Evolutionary conservation across 768 basidiomycete species (phyloP), one percentile per base, ranked within the genome.

Genomic region (Auriscalpium vulgare): DNA sequence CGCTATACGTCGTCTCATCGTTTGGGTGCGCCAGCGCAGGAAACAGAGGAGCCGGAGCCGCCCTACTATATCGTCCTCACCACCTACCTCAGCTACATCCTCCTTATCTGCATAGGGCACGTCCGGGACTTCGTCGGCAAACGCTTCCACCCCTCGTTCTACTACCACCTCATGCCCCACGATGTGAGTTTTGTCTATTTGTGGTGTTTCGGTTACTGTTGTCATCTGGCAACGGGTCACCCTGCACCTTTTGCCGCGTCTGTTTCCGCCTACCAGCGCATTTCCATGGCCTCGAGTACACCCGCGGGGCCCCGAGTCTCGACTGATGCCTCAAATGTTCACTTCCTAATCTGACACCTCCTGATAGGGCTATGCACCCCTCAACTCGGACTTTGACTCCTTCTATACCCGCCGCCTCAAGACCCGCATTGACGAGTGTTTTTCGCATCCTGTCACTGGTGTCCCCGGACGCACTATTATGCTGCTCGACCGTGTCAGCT

Each of bases 331-430:
- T 5, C 29, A 29, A 29, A 7, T 29, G 5, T 29, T 29, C 29
- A 29, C 7, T 29, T 29, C 29, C 29, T 29, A 29, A 29, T 29
- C 58, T 49, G 46, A 4, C 38, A 13, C 37, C n/a, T 8, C 29
- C 4, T 43, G 50, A 44, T 69, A 97, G 93, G 97, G 95, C 55
- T 95, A 97, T 66, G 95, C 95, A 2, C 90, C 97, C 6, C 79
- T 98, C 58, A 95, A 93, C 73, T 97, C 94, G 9, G 97, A 98
- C 69, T 98, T 98, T 63, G 95, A 98, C 71, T 98, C 97, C 7
- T 99, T 98, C 75, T 98, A 98, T 78, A 95, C 95, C 57, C 91
- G 95, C 51, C 87, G 95, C 4, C 82, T 98, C 61, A 98, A 98
- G 69, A 77, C 80, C 10, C 91, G 95, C 54, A 86, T 98, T 73